These are phyloP conservation scores for Cornus kousa DNA, from an alignment of 148 eudicot species.

Conservation along the genomic window DNA sequence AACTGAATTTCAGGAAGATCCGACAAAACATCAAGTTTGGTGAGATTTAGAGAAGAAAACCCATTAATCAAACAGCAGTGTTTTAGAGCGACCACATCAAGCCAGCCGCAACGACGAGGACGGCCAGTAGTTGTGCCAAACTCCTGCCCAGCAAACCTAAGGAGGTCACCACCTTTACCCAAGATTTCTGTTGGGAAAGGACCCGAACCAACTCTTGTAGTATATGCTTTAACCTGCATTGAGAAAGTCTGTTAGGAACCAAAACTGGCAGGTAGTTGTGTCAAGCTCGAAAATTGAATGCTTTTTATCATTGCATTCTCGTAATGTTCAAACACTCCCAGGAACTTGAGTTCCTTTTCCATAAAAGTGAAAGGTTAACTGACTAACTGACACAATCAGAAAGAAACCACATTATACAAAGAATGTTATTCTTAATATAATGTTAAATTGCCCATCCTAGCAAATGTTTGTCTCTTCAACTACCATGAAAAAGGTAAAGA, in stretches of 20 bases:
- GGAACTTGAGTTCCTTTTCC: background rate
- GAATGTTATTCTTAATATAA: no score
- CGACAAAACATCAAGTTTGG: conserved; percentile 91
- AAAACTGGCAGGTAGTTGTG: background rate
- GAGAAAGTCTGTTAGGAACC: conserved; percentile 6
- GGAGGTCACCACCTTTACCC: conserved; percentile 81
- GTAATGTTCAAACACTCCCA: background rate
- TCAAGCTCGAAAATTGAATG: background rate
- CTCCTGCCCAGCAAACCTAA: conserved; percentile 96
- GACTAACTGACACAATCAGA: no score
- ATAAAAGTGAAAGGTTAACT: background rate
- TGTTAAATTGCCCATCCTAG: no score
- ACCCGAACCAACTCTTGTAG: conserved; percentile 97
- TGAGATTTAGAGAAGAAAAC: conserved; percentile 83
- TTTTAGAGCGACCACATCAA: conserved; percentile 83
- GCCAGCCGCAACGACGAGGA: conserved; percentile 99
- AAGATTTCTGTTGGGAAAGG: conserved; percentile 91
- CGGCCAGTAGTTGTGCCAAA: conserved; percentile 95
- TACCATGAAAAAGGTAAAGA: no score
- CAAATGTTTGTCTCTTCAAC: no score
- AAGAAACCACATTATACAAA: background rate
- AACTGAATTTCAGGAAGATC: conserved; percentile 77
- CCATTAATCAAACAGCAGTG: conserved; percentile 87
- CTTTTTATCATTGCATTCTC: background rate
- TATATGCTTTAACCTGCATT: conserved; percentile 91